phyloP scores from a whole-genome alignment of 2,329 filamentous ascomycete species.

The Apiospora pterosperma region DNA sequence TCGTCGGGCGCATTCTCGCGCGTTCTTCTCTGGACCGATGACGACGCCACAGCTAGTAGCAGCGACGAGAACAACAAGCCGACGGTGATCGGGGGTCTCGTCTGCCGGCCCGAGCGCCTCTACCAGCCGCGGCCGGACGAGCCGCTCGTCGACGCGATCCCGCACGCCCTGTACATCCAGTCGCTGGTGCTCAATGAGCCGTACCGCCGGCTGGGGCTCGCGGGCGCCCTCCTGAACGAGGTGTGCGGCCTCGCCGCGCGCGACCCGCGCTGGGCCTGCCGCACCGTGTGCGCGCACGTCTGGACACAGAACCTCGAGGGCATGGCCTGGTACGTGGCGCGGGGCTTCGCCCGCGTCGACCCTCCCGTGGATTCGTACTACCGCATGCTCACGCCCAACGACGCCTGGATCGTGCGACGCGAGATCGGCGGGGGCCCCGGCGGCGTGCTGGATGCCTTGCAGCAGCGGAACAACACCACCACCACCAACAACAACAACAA shows the following conservation, averaged over 20 bases:
- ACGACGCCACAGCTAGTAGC: conserved; percentile 16
- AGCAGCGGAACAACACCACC: conserved; percentile 4
- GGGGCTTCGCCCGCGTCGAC: conserved; percentile 51
- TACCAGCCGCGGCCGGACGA: conserved; percentile 10
- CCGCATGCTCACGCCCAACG: conserved; percentile 56
- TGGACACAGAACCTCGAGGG: conserved; percentile 66
- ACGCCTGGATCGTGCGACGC: conserved; percentile 57
- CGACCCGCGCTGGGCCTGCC: conserved; percentile 29
- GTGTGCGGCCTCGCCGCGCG: conserved; percentile 40
- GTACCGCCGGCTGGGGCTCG: conserved; percentile 58
- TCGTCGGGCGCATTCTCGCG: conserved; percentile 54
- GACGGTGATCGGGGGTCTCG: conserved; percentile 54
- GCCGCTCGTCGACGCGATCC: conserved; percentile 22
- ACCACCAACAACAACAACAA: not conserved
- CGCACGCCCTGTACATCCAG: conserved; percentile 59
- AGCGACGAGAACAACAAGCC: conserved; percentile 32
- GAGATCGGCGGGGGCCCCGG: conserved; percentile 26
- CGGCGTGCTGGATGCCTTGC: not conserved
- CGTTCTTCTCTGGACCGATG: conserved; percentile 54
- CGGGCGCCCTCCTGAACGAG: conserved; percentile 53
- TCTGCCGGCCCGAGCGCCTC: conserved; percentile 59
- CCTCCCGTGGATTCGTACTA: conserved; percentile 55
- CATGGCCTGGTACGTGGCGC: conserved; percentile 57
- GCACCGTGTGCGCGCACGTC: conserved; percentile 60
- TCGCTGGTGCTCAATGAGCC: conserved; percentile 61